These are phyloP conservation scores for Yarrowia porcina DNA, from an alignment of 805 yeast species.

Conservation along the genomic window DNA sequence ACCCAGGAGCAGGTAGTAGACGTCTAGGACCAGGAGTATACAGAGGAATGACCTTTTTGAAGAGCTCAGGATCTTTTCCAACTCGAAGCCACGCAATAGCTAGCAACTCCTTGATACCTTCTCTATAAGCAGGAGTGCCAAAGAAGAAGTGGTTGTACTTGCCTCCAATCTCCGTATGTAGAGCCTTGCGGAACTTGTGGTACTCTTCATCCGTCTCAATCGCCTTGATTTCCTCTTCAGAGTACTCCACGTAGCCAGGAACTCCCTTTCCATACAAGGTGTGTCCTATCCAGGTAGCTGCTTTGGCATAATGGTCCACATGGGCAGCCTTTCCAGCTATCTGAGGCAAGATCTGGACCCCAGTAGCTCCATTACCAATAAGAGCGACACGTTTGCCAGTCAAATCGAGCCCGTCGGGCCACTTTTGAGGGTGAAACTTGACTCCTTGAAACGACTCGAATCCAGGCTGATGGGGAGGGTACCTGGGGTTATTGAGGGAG, in stretches of 20 bases:
- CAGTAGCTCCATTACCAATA: constrained; percentile 41
- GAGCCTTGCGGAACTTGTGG: constrained; percentile 31
- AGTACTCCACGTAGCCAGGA: constrained; percentile 29
- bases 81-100: constrained; percentile 26
- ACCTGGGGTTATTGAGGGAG: constrained; percentile 33
- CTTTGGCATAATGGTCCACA: constrained; percentile 31
- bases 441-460: constrained; percentile 35
- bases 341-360: constrained; percentile 38
- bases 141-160: constrained; percentile 23
- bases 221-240: constrained; percentile 26
- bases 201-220: constrained; percentile 27
- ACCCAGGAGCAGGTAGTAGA: constrained; percentile 28
- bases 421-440: constrained; percentile 37
- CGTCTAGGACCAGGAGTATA: constrained; percentile 29
- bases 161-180: constrained; percentile 28
- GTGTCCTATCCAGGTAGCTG: constrained; percentile 30
- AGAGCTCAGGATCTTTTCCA: constrained; percentile 25
- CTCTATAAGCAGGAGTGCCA: constrained; percentile 16
- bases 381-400: constrained; percentile 36
- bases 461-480: constrained; percentile 35
- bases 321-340: constrained; percentile 31
- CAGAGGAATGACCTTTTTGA: constrained; percentile 29
- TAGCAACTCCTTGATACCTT: constrained; percentile 27
- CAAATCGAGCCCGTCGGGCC: constrained; percentile 35
- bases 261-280: constrained; percentile 30